A percentile compares a stretch with the other conserved stretches of the same genome.
Conservation (phyloP, 2,329 filamentous ascomycete genomes). For the Apiospora marii region DNA sequence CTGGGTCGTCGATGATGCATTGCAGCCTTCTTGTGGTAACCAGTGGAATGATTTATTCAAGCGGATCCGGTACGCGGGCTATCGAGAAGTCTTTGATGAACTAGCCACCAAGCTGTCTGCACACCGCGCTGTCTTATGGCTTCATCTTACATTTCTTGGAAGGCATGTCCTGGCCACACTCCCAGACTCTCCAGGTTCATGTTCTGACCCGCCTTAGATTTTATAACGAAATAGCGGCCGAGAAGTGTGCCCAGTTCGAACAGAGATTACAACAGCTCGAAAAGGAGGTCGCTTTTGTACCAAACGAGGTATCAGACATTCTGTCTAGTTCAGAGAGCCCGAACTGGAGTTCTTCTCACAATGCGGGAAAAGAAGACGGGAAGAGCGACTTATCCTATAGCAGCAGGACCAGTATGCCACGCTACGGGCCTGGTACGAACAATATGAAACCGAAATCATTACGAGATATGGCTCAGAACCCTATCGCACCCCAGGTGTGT, state of each 20-base stretch:
- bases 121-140: neutral
- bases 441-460: neutral
- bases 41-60: neutral
- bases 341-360: neutral
- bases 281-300: neutral
- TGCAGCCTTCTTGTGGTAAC: slow-evolving; percentile 1
- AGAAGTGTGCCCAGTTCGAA: neutral
- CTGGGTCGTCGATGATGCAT: neutral
- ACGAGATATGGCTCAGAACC: neutral
- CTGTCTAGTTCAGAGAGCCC: neutral
- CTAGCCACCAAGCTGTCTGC: slow-evolving; percentile 2
- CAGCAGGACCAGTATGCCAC: neutral
- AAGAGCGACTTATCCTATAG: neutral
- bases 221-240: neutral
- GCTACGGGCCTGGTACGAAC: neutral
- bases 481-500: neutral
- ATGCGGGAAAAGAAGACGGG: neutral
- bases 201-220: neutral
- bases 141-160: slow-evolving; percentile 3
- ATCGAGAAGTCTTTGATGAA: neutral
- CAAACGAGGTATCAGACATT: neutral
- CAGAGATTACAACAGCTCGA: slow-evolving; percentile 10
- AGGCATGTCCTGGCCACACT: neutral
- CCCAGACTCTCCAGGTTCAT: neutral
- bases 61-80: neutral